Evolutionary conservation across 2,329 filamentous ascomycete genomes (phyloP).

Genomic region (Colletotrichum incanum): DNA sequence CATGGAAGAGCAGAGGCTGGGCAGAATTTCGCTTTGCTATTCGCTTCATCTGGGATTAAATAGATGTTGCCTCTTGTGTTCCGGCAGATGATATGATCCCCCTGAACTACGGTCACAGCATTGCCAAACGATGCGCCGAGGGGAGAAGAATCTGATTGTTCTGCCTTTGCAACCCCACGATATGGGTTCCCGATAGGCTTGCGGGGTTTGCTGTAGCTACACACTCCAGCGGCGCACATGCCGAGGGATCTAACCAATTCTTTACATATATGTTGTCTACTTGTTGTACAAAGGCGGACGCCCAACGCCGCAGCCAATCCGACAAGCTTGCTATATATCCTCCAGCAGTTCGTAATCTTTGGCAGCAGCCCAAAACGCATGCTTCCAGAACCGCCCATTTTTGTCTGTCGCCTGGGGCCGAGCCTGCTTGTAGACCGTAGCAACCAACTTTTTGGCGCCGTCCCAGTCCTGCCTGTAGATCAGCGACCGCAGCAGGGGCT

Average conservation of each 20-base stretch:
- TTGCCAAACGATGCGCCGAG: not conserved
- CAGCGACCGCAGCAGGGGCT: conserved; percentile 42
- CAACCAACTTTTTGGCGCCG: conserved; percentile 54
- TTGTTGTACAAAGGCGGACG: not conserved
- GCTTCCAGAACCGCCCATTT: conserved; percentile 59
- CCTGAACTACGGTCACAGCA: not conserved
- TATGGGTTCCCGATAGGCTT: not conserved
- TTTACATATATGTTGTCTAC: conserved; percentile 6
- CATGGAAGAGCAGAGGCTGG: too few species aligned
- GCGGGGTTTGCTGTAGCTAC: not conserved
- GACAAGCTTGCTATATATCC: not conserved
- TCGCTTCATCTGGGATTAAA: too few species aligned
- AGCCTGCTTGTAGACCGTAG: conserved; percentile 44
- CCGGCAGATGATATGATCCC: too few species aligned
- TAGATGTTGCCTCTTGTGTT: too few species aligned
- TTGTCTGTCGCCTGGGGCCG: conserved; percentile 25
- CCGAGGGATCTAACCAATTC: too few species aligned
- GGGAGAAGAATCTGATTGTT: too few species aligned
- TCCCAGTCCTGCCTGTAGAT: conserved; percentile 42
- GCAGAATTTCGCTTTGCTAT: too few species aligned
- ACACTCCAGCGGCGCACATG: not conserved
- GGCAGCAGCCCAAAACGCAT: conserved; percentile 67
- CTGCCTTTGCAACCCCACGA: too few species aligned
- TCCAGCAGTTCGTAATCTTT: conserved; percentile 57
- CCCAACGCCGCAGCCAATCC: too few species aligned